These are phyloP conservation scores for Kregervanrija delftensis DNA, from an alignment of 805 yeast species.

Conservation along the genomic window DNA sequence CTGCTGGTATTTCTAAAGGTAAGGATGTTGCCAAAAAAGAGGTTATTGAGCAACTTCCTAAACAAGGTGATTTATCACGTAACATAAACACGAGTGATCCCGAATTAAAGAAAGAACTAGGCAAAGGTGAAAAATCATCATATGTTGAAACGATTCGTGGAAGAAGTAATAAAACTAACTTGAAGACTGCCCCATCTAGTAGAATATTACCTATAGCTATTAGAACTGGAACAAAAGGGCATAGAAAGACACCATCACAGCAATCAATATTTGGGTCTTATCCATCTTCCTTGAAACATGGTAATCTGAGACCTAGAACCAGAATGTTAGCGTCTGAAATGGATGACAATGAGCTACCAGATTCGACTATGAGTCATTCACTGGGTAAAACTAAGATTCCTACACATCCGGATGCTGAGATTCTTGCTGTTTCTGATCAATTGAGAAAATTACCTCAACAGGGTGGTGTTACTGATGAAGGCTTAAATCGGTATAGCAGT, in stretches of 20 bases:
- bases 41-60: not conserved
- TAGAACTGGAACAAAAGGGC: conserved; percentile 29
- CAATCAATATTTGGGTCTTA: conserved; percentile 20
- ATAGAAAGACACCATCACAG: conserved; percentile 24
- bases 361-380: conserved; percentile 25
- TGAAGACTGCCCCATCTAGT: conserved; percentile 26
- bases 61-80: conserved; percentile 8
- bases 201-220: conserved; percentile 41
- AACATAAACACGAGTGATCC: not conserved
- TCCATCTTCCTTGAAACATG: conserved; percentile 49
- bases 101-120: conserved; percentile 11
- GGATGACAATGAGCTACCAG: conserved; percentile 51
- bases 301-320: conserved; percentile 55
- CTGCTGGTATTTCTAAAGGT: not conserved
- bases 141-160: conserved; percentile 33
- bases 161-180: conserved; percentile 1
- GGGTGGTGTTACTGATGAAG: conserved; percentile 1
- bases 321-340: conserved; percentile 71
- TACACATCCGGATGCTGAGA: conserved; percentile 27
- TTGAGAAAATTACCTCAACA: conserved; percentile 18
- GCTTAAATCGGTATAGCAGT: conserved; percentile 29
- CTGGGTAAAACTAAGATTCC: conserved; percentile 24
- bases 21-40: conserved; percentile 1
- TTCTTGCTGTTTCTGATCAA: conserved; percentile 26
- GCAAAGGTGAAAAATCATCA: conserved; percentile 44